A percentile compares a stretch with the other conserved stretches of the same genome.
Conservation (phyloP, 2,329 filamentous ascomycete species). For the Elsinoe arachidis region DNA sequence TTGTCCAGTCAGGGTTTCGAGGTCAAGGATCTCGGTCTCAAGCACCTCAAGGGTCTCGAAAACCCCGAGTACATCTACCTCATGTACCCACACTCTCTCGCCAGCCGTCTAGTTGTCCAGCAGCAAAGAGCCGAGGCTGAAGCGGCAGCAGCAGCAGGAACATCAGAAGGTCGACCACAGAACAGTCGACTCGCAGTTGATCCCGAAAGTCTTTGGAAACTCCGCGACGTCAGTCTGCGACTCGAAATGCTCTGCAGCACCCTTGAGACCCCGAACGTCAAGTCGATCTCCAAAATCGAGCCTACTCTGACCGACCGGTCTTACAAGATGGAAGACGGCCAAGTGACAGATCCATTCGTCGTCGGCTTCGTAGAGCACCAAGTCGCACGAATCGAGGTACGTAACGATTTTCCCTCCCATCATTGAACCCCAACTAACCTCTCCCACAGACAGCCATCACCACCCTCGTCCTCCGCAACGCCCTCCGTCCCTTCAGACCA, state of each 20-base stretch:
- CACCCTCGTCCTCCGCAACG: constrained; percentile 68
- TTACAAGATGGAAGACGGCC: constrained; percentile 63
- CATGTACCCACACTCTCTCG: constrained; percentile 83
- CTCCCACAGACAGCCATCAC: constrained; percentile 65
- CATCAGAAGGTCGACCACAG: constrained; percentile 42
- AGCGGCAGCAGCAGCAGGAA: constrained; percentile 31
- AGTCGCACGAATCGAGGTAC: constrained; percentile 89
- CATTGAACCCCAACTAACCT: background rate
- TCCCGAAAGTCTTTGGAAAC: constrained; percentile 73
- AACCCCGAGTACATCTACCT: constrained; percentile 95
- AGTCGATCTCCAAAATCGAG: constrained; percentile 67
- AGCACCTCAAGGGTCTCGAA: constrained; percentile 91
- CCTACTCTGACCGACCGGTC: constrained; percentile 65
- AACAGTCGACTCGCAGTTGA: constrained; percentile 67
- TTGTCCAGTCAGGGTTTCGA: constrained; percentile 89
- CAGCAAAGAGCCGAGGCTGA: constrained; percentile 41
- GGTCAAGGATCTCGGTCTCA: constrained; percentile 91
- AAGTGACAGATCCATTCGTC: constrained; percentile 81
- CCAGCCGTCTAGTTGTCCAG: constrained; percentile 68
- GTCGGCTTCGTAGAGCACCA: constrained; percentile 89
- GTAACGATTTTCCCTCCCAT: background rate
- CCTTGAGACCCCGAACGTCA: constrained; percentile 61
- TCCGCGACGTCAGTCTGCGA: constrained; percentile 82
- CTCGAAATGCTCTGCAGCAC: constrained; percentile 89
- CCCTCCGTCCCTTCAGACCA: constrained; percentile 61